A percentile compares a stretch with the other conserved stretches of the same genome.
These are phyloP conservation scores for Neurospora tetraspora DNA, from an alignment of 495 filamentous ascomycete species.

Conservation along the genomic window DNA sequence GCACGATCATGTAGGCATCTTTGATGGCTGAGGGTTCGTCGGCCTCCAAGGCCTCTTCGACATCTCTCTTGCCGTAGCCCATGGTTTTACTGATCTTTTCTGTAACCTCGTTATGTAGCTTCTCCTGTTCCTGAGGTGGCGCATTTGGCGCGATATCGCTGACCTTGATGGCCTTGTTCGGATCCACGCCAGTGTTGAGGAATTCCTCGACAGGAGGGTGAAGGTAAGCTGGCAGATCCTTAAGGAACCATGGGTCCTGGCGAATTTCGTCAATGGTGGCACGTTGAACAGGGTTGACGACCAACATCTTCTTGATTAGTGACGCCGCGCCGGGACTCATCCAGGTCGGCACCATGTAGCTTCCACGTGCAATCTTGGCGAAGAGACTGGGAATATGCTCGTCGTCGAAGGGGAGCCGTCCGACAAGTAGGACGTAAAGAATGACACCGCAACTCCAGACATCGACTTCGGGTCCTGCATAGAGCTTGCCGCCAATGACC, in stretches of 20 bases:
- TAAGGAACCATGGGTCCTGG: slow-evolving; percentile 88
- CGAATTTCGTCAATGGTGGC: slow-evolving; percentile 91
- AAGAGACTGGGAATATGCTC: slow-evolving; percentile 55
- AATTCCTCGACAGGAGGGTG: slow-evolving; percentile 89
- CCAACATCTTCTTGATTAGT: slow-evolving; percentile 87
- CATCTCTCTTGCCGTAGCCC: slow-evolving; percentile 92
- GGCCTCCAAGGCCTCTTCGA: slow-evolving; percentile 82
- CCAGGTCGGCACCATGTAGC: slow-evolving; percentile 80
- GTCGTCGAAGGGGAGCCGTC: slow-evolving; percentile 90
- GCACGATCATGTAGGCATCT: slow-evolving; percentile 94
- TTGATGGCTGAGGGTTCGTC: slow-evolving; percentile 96
- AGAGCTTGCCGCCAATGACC: slow-evolving; percentile 95
- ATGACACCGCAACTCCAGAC: slow-evolving; percentile 99
- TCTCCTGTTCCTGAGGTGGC: slow-evolving; percentile 66
- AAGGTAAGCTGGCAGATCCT: slow-evolving; percentile 75
- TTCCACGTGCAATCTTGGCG: slow-evolving; percentile 46
- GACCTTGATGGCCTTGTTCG: slow-evolving; percentile 76
- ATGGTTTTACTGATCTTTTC: slow-evolving; percentile 94
- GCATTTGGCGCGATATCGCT: slow-evolving; percentile 69
- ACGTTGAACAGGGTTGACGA: slow-evolving; percentile 87
- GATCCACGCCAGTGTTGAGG: slow-evolving; percentile 82
- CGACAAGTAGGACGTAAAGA: slow-evolving; percentile 87
- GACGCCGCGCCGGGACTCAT: slow-evolving; percentile 74
- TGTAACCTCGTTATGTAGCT: slow-evolving; percentile 83
- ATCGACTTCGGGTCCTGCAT: slow-evolving; percentile 95